These are phyloP conservation scores for Actinomortierella wolfii DNA, from an alignment of 371 early-diverging fungal genomes.

Conservation along the genomic window DNA sequence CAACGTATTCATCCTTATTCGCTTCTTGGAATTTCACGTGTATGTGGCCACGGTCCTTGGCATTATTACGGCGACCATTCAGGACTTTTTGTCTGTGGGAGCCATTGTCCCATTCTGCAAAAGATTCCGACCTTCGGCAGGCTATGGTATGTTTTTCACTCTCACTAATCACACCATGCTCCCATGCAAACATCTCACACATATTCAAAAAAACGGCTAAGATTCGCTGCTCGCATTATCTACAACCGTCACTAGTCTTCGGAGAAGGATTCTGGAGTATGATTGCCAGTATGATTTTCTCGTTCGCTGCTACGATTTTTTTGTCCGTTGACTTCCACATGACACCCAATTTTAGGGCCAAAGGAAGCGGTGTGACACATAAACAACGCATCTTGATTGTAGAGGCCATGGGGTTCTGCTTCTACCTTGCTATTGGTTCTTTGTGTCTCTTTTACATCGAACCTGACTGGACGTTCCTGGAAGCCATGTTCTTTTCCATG, in stretches of 20 bases:
- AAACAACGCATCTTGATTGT: slow-evolving; percentile 36
- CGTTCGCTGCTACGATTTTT: slow-evolving; percentile 23
- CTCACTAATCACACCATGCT: too few species aligned
- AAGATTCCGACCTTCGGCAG: too few species aligned
- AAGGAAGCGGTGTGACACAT: slow-evolving; percentile 39
- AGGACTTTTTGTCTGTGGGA: slow-evolving; percentile 8
- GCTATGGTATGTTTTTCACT: too few species aligned
- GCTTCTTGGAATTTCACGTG: slow-evolving; percentile 26
- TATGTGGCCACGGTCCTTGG: slow-evolving; percentile 20
- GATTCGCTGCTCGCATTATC: too few species aligned
- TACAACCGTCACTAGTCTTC: slow-evolving; percentile 3
- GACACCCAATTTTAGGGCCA: slow-evolving; percentile 27
- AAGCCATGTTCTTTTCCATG: slow-evolving; percentile 37
- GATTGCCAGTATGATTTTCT: slow-evolving; percentile 31
- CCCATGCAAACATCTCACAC: too few species aligned
- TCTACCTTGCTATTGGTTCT: slow-evolving; percentile 35
- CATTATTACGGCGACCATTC: slow-evolving; percentile 18
- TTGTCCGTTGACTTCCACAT: slow-evolving; percentile 29
- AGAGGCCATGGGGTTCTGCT: slow-evolving; percentile 34
- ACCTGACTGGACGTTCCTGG: slow-evolving; percentile 15
- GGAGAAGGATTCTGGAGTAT: slow-evolving; percentile 39
- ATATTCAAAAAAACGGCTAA: too few species aligned
- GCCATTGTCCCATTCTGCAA: too few species aligned
- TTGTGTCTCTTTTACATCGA: slow-evolving; percentile 28
- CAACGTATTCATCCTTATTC: slow-evolving; percentile 28